Evolutionary conservation across 768 basidiomycete genomes (phyloP), one percentile per base, ranked within the genome.

Genomic region (Podaxis sp.): DNA sequence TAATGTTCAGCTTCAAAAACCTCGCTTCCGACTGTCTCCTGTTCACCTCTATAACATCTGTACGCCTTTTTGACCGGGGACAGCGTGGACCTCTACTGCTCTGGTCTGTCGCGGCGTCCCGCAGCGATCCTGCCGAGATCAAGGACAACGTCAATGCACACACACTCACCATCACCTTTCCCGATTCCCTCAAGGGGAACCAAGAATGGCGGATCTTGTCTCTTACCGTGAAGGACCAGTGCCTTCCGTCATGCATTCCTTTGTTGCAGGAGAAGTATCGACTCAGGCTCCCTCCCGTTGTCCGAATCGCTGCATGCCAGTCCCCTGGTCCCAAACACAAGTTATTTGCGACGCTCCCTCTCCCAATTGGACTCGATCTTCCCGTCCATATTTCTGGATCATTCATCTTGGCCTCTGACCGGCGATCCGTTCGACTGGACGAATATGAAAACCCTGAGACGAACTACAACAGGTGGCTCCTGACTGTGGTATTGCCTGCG

Each of bases 321-420:
- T 48, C 25, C 5, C 58, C 55, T 3, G 53, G 53, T 11, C 16
- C 36, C 2, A 50, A 57, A 28, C 64, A 63, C 52, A 67, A 71
- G n/a, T 70, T 83, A 18, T 82, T 81, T 57, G 77, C 79, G 6
- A 75, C 72, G 0, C 68, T 83, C 5, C 81, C 80, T 0, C 71
- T 83, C 1, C 75, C 76, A 2, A 70, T 76, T 3, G 23, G 65
- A 2, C 79, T 73, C 3, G 65, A 73, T 3, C 68, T 84, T 0
- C 81, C 82, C 0, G 72, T 79, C 1, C 82, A 84, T 61, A 66
- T 82, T 7, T 76, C 74, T 54, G 81, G 77, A 0, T 75, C 79
- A 0, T 82, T 81, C 62, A 72, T 79, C 44, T 67, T 82, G 4
- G 74, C 81, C 0, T 73, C 78, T 2, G 82, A 84, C 63, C 67